Base-by-base conservation (phyloP, 2,329 filamentous ascomycete genomes). In the Colletotrichum gloeosporioides region DNA sequence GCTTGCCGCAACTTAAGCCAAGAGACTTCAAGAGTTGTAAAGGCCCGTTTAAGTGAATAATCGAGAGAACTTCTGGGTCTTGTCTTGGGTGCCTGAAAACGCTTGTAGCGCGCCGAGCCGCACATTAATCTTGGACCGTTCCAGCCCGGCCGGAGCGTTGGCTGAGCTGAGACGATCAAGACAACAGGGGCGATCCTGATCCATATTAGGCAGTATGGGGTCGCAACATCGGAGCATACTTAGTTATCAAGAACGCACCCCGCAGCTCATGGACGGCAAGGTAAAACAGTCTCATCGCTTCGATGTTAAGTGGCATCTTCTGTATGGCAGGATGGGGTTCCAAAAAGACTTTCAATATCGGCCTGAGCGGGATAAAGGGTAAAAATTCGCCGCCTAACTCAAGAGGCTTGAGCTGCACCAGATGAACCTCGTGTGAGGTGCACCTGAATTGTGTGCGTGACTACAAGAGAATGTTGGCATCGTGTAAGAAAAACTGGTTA, bases 401-500 rank as follows among this genome's bases (percentile, higher is more conserved):
- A 80, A 84, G 9, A 79, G 79, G 7, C 80, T 92, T 9, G 86
- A 85, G 71, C 79, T 92, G 0, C 88, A 89, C 81, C 88, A 85
- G 61, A 79, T 90, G 18, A 83, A 73, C 0, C 78, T 87, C 2
- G 44, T 79, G 9, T 1, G 4, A 34, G 10, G 32, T 10, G 22
- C 22, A 22, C 22, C 22, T 22, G 22, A 22, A 22, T 22, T 22
- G n/a, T 22, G 2, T 22, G 22, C 22, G 22, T 22, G 22, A 22
- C 22, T 3, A 32, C 32, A 34, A 34, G 32, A 15, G 32, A 34
- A 34, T 15, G 32, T 34, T 7, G 32, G 32, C 32, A 34, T 34
- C 32, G 15, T 15, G 13, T 34, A 34, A 34, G 12, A 34, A 34
- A 6, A 34, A 15, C 6, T 0, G 32, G 32, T 15, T 34, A 34